Conservation (phyloP, 169 alveolate species). For the Plasmodium yoelii region DNA sequence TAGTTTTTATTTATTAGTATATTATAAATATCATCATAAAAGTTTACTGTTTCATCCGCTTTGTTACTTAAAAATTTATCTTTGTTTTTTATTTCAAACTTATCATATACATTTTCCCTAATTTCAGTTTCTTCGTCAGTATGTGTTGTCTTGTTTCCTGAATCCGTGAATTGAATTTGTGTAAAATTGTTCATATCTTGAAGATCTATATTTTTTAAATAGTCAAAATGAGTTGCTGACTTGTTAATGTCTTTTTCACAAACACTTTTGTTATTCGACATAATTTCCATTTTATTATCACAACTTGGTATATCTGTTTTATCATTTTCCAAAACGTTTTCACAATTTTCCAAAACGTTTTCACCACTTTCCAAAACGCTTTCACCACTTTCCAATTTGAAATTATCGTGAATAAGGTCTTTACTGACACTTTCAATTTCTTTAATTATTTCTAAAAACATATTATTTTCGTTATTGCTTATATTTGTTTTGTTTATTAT, state of each 20-base stretch:
- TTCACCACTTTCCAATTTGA: conserved; percentile 6
- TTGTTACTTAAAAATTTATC: not conserved
- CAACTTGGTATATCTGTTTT: not conserved
- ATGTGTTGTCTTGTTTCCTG: too few relatives aligned
- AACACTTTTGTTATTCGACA: too few relatives aligned
- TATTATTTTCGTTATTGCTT: not conserved
- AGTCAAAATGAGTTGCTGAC: too few relatives aligned
- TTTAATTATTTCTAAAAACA: conserved; percentile 44
- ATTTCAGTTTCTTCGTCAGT: too few relatives aligned
- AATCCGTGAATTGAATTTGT: too few relatives aligned
- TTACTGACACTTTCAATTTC: conserved; percentile 57
- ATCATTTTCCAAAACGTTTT: not conserved
- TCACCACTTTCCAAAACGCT: not conserved
- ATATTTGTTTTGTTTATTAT: too few relatives aligned
- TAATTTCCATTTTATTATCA: too few relatives aligned
- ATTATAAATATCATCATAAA: conserved; percentile 11
- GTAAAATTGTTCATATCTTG: too few relatives aligned
- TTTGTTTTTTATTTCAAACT: not conserved
- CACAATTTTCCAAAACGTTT: not conserved
- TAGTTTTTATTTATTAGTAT: conserved; percentile 22
- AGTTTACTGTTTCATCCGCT: not conserved
- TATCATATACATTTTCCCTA: not conserved
- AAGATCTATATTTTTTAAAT: too few relatives aligned
- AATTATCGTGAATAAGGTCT: conserved; percentile 7
- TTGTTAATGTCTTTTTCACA: too few relatives aligned